phyloP scores from a whole-genome alignment of 2,329 filamentous ascomycete genomes.

The Arthrinium puccinioides region DNA sequence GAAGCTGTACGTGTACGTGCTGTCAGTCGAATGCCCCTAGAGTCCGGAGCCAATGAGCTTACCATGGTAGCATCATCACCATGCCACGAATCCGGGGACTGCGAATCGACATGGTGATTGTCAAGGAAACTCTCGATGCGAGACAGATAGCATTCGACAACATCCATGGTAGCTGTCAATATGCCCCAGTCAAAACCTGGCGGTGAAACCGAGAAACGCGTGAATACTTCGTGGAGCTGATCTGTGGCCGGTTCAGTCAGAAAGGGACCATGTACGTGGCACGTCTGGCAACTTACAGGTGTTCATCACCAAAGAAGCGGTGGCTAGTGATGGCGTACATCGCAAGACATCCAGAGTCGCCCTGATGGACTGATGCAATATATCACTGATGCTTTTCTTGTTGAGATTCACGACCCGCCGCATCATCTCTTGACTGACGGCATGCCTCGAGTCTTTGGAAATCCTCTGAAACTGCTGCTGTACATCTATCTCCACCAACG shows the following conservation, averaged over 20 bases:
- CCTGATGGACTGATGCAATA: conserved; percentile 39
- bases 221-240: conserved; percentile 45
- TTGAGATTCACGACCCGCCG: conserved; percentile 44
- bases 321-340: conserved; percentile 35
- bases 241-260: conserved; percentile 13
- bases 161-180: conserved; percentile 36
- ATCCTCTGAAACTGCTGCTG: conserved; percentile 46
- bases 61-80: conserved; percentile 41
- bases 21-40: no score
- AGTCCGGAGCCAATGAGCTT: no score
- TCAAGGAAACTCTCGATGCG: conserved; percentile 33
- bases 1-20: no score
- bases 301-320: conserved; percentile 42
- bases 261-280: no score
- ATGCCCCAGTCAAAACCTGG: conserved; percentile 41
- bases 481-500: conserved; percentile 47
- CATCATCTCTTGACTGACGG: conserved; percentile 34
- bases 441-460: conserved; percentile 31
- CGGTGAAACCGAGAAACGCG: conserved; percentile 34
- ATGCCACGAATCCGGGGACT: conserved; percentile 22
- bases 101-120: conserved; percentile 28
- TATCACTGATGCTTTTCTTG: conserved; percentile 44
- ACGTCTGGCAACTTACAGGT: conserved; percentile 26
- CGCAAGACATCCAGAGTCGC: conserved; percentile 45
- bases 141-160: conserved; percentile 38